Evolutionary conservation across 2,329 filamentous ascomycete species (phyloP).

Genomic region (Fusarium cyanostomum): DNA sequence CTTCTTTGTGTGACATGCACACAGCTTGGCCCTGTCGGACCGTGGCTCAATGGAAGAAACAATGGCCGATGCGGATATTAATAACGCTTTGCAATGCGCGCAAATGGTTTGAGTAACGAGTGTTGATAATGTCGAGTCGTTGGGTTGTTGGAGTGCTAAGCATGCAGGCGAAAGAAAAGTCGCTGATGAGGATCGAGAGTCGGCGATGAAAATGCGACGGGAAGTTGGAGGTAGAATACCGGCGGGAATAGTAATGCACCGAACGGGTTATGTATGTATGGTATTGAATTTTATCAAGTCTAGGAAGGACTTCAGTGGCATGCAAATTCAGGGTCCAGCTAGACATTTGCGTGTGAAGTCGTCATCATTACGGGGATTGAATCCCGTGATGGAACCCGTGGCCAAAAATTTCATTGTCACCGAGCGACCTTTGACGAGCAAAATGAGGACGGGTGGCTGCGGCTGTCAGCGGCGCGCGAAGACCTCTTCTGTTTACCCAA

Average conservation of each 20-base stretch:
- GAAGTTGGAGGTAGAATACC: slow-evolving; percentile 32
- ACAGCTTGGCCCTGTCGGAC: slow-evolving; percentile 35
- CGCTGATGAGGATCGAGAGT: slow-evolving; percentile 23
- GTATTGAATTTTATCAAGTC: not conserved
- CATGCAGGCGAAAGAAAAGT: slow-evolving; percentile 52
- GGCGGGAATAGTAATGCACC: slow-evolving; percentile 9
- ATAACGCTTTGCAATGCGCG: not conserved
- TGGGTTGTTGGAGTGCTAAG: slow-evolving; percentile 1
- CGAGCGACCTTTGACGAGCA: slow-evolving; percentile 21
- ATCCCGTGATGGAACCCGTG: slow-evolving; percentile 13
- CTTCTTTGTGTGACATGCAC: slow-evolving; percentile 51
- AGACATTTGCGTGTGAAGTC: slow-evolving; percentile 3
- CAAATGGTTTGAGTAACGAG: not conserved
- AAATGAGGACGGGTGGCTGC: slow-evolving; percentile 30
- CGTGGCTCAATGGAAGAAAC: slow-evolving; percentile 18
- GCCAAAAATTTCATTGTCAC: slow-evolving; percentile 19
- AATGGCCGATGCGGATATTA: slow-evolving; percentile 28
- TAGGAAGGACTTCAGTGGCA: not conserved
- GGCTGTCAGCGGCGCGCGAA: slow-evolving; percentile 32
- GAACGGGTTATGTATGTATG: not conserved
- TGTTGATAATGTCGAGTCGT: not conserved
- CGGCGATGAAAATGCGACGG: slow-evolving; percentile 20
- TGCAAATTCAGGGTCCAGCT: not conserved
- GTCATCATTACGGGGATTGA: slow-evolving; percentile 24
- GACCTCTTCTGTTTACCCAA: not conserved